phyloP scores from a whole-genome alignment of 2,329 filamentous ascomycete species.

The Diplodia scrobiculata region DNA sequence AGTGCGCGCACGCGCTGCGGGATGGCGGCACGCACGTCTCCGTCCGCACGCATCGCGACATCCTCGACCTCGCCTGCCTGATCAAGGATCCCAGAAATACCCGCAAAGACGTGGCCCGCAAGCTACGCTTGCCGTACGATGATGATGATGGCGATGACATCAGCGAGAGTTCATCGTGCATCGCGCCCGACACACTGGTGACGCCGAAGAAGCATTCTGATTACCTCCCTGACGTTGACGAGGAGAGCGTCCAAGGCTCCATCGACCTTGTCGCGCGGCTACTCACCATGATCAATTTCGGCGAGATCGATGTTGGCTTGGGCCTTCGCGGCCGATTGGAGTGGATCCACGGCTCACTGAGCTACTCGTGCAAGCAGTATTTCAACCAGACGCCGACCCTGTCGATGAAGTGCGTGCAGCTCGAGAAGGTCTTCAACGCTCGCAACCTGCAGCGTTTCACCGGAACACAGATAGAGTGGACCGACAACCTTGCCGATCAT shows the following conservation, averaged over 20 bases:
- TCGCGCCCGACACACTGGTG: constrained; percentile 12
- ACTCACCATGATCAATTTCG: constrained; percentile 10
- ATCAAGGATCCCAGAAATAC: constrained; percentile 24
- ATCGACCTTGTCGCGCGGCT: constrained; percentile 12
- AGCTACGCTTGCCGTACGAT: neutral
- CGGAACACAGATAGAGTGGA: constrained; percentile 45
- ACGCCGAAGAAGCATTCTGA: neutral
- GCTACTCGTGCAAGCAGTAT: neutral
- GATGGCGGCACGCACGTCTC: constrained; percentile 32
- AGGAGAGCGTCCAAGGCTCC: neutral
- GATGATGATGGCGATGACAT: neutral
- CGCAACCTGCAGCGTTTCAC: constrained; percentile 39
- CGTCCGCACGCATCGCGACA: constrained; percentile 33
- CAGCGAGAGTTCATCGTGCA: constrained; percentile 8
- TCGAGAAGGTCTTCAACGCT: constrained; percentile 32
- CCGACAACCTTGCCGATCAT: constrained; percentile 49
- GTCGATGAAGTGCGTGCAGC: constrained; percentile 8
- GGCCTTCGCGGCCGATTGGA: neutral
- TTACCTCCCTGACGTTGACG: neutral
- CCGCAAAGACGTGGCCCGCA: neutral
- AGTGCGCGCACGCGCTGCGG: constrained; percentile 33
- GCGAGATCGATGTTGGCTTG: neutral
- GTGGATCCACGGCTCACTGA: constrained; percentile 5
- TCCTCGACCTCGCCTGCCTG: constrained; percentile 31
- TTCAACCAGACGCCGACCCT: constrained; percentile 11